Evolutionary conservation across 495 filamentous ascomycete species (phyloP), one percentile per base, ranked within the genome.

Genomic region (Clavariopsis aquatica): DNA sequence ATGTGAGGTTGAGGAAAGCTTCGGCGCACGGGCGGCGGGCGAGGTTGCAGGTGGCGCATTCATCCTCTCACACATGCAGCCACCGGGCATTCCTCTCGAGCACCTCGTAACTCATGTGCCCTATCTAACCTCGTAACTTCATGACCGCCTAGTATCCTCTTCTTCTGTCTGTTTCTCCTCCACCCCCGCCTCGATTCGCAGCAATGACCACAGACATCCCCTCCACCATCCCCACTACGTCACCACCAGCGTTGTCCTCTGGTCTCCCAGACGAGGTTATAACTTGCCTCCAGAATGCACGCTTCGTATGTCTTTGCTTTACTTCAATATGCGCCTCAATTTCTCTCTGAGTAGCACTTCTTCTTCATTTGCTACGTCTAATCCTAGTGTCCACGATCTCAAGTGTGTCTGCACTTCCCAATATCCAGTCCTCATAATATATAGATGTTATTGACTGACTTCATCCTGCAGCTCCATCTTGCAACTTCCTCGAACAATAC

Each of bases 221-320:
- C 36, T 34, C 49, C 49, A 46, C 24, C 1, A 24, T 19, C 45
- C 9, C 57, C 24, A 46, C 60, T 51, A 65, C 66, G 49, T 65
- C 60, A 53, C 87, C 84, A 53, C 85, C 86, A 73, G 76, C 87
- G 58, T 87, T 87, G 24, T 34, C 31, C 15, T 79, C 80, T 51
- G 80, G 83, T 8, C 83, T 96, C 12, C 94, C 93, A 2, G 73
- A 82, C 0, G 92, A 96, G 75, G 94, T 98, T 45, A 84, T 93
- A 15, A 82, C 90, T 66, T 96, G 92, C 72, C 83, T 98, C 54
- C 89, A 96, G 77, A 97, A 96, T 78, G 91, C 93, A 26, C 87
- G 94, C 72, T 98, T 96, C 78, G 91, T 96, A 82, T 28, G 85
- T 70, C 29, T n/a, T n/a, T n/a, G n/a, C n/a, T n/a, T n/a, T n/a